phyloP scores from a whole-genome alignment of 768 basidiomycete species.

The Boletus reticuloceps region DNA sequence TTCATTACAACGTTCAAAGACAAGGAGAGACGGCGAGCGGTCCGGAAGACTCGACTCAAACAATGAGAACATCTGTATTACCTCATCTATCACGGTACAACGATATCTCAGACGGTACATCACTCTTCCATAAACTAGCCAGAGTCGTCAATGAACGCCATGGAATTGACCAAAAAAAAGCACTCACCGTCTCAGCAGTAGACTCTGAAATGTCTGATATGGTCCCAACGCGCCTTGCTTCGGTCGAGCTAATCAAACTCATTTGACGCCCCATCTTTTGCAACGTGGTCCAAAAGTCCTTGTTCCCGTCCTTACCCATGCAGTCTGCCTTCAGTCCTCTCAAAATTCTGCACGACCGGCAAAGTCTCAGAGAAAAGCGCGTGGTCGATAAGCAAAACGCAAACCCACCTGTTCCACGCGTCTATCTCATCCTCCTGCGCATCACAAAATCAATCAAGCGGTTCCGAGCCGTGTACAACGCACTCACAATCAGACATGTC shows the following conservation, averaged over 20 bases:
- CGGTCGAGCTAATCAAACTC: constrained; percentile 59
- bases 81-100: neutral
- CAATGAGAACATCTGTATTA: neutral
- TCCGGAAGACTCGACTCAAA: neutral
- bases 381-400: neutral
- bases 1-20: neutral
- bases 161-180: neutral
- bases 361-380: neutral
- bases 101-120: neutral
- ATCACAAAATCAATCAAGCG: neutral
- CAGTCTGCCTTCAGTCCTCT: constrained; percentile 57
- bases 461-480: neutral
- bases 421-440: constrained; percentile 78
- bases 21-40: neutral
- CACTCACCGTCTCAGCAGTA: constrained; percentile 51
- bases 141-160: neutral
- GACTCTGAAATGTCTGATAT: constrained; percentile 55
- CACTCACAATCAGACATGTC: constrained; percentile 58
- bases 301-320: constrained; percentile 52
- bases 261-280: constrained; percentile 48
- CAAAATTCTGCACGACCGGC: constrained; percentile 50
- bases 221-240: constrained; percentile 60
- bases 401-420: constrained; percentile 69
- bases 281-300: constrained; percentile 64
- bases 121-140: constrained; percentile 25